phyloP scores from a whole-genome alignment of 441 rosid genomes.

The Adansonia madagascariensis region DNA sequence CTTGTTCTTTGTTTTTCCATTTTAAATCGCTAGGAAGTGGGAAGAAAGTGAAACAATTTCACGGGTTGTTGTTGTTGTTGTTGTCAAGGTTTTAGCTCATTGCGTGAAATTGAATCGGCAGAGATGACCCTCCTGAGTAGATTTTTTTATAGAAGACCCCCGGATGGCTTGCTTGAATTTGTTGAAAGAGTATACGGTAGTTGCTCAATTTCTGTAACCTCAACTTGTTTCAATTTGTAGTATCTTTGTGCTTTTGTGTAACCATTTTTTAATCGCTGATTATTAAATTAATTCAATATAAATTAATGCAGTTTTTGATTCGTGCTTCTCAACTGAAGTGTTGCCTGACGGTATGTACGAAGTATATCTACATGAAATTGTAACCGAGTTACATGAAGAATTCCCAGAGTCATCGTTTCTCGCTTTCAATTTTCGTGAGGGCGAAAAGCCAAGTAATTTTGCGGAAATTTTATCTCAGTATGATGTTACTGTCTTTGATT shows the following conservation, averaged over 20 bases:
- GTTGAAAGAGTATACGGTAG: slow-evolving; percentile 95
- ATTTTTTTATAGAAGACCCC: slow-evolving; percentile 88
- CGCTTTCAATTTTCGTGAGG: slow-evolving; percentile 87
- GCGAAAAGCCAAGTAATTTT: slow-evolving; percentile 73
- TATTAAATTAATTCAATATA: slow-evolving; percentile 16
- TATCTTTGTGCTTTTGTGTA: slow-evolving; percentile 1
- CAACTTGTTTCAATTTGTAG: not conserved
- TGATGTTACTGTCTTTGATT: slow-evolving; percentile 86
- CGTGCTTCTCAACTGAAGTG: slow-evolving; percentile 92
- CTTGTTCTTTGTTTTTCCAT: not conserved
- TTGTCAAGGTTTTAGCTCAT: slow-evolving; percentile 40
- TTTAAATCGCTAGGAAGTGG: slow-evolving; percentile 4
- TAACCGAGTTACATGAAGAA: slow-evolving; percentile 75
- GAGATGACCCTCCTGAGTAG: slow-evolving; percentile 84
- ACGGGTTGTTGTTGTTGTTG: not conserved
- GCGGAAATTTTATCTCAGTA: slow-evolving; percentile 69
- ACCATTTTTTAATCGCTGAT: not conserved
- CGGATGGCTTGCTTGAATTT: slow-evolving; percentile 93
- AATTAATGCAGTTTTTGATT: slow-evolving; percentile 76
- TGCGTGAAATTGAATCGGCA: slow-evolving; percentile 33
- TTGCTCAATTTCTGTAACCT: not conserved
- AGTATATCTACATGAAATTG: slow-evolving; percentile 66
- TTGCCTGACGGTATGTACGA: slow-evolving; percentile 67
- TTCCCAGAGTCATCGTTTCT: slow-evolving; percentile 80
- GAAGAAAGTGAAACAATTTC: not conserved